Conservation (phyloP, 306 rosid species). For the Prinsepia uniflora region DNA sequence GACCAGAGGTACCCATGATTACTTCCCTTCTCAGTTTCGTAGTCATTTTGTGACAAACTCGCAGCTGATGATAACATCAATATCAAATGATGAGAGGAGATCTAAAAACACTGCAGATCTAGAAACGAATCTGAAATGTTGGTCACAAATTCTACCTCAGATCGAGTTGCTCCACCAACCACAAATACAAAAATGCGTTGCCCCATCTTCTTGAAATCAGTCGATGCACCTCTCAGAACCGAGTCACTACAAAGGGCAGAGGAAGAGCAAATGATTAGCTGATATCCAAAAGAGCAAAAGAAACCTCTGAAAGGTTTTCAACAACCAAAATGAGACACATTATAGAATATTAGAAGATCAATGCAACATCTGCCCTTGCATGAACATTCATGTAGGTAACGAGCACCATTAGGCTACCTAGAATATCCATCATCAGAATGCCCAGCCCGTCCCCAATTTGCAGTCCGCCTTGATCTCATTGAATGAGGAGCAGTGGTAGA, state of each 20-base stretch:
- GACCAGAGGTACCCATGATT: constrained; percentile 69
- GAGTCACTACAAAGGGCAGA: constrained; percentile 56
- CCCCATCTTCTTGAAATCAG: constrained; percentile 80
- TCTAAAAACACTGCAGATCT: constrained; percentile 15
- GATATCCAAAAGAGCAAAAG: neutral
- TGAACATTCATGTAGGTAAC: constrained; percentile 5
- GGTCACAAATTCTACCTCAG: constrained; percentile 56
- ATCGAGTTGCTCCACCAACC: constrained; percentile 93
- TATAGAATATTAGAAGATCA: neutral
- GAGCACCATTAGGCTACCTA: constrained; percentile 39
- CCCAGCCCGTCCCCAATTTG: constrained; percentile 72
- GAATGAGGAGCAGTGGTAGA: constrained; percentile 55
- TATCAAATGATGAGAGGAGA: constrained; percentile 15
- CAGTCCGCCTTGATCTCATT: constrained; percentile 79
- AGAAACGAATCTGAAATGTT: constrained; percentile 14
- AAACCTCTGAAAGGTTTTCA: neutral
- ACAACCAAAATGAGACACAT: neutral
- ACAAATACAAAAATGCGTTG: constrained; percentile 73
- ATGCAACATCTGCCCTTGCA: neutral
- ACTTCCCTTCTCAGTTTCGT: constrained; percentile 79
- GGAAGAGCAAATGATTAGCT: constrained; percentile 12
- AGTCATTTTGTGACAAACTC: constrained; percentile 89
- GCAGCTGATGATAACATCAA: constrained; percentile 54
- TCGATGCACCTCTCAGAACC: constrained; percentile 38
- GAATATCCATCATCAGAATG: constrained; percentile 81